These are phyloP conservation scores for Eucommia ulmoides DNA, from an alignment of 257 asterid species.

Conservation along the genomic window DNA sequence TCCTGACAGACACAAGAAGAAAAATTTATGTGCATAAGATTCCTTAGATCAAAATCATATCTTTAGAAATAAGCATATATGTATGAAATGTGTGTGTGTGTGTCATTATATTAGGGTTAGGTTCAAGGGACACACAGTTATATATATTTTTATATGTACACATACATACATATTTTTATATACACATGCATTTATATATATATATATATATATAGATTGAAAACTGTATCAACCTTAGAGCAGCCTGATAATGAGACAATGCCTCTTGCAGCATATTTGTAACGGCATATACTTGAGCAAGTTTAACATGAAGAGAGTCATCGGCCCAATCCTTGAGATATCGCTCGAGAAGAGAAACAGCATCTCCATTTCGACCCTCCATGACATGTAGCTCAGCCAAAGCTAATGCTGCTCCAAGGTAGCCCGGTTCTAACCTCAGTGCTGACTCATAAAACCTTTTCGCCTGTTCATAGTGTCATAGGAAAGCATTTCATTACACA, in stretches of 20 bases:
- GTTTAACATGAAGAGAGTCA: slow-evolving; percentile 88
- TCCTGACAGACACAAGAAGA: slow-evolving; percentile 37
- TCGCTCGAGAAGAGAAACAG: slow-evolving; percentile 74
- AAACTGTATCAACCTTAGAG: slow-evolving; percentile 62
- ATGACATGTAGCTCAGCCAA: slow-evolving; percentile 91
- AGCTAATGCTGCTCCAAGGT: slow-evolving; percentile 92
- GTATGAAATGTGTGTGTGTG: too few relatives aligned
- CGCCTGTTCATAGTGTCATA: slow-evolving; percentile 52
- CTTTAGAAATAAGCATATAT: too few relatives aligned
- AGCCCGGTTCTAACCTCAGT: slow-evolving; percentile 91
- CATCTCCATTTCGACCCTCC: slow-evolving; percentile 94
- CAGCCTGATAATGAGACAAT: slow-evolving; percentile 88
- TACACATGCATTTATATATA: too few relatives aligned
- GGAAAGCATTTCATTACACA: too few relatives aligned
- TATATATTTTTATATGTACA: too few relatives aligned
- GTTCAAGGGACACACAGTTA: too few relatives aligned
- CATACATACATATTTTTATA: too few relatives aligned
- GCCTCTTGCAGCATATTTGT: slow-evolving; percentile 91
- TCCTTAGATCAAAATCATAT: too few relatives aligned
- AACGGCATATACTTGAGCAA: slow-evolving; percentile 91
- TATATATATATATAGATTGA: too few relatives aligned
- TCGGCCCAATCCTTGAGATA: slow-evolving; percentile 94
- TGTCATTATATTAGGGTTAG: too few relatives aligned
- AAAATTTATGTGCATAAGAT: too few relatives aligned
- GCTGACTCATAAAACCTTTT: slow-evolving; percentile 97